These are phyloP conservation scores for Oryza punctata DNA, from an alignment of 176 grass and related monocot species.

Conservation along the genomic window DNA sequence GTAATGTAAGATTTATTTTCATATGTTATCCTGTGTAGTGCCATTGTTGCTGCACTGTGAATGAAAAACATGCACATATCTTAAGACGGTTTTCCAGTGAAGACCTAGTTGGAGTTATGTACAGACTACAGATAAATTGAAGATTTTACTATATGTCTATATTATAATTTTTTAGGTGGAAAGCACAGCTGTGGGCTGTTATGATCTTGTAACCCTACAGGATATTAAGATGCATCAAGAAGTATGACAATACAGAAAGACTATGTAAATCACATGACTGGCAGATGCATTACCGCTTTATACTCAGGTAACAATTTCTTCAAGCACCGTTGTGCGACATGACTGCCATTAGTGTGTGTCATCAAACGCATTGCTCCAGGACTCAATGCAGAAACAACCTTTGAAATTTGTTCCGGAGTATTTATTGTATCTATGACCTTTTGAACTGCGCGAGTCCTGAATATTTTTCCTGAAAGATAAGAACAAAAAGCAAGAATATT, in stretches of 20 bases:
- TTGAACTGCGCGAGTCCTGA: conserved; percentile 78
- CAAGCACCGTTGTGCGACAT: conserved; percentile 68
- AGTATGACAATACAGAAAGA: conserved; percentile 16
- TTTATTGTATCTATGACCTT: conserved; percentile 79
- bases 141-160: background rate
- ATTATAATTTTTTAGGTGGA: background rate
- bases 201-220: background rate
- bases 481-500: conserved; percentile 19
- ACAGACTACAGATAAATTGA: background rate
- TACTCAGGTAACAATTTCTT: conserved; percentile 59
- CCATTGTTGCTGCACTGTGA: background rate
- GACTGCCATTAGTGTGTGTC: conserved; percentile 74
- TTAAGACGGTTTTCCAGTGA: background rate
- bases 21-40: background rate
- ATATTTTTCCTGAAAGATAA: conserved; percentile 27
- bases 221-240: conserved; percentile 7
- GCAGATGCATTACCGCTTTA: conserved; percentile 48
- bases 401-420: conserved; percentile 43
- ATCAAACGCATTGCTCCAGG: conserved; percentile 59
- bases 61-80: background rate
- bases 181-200: background rate
- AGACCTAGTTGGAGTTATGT: background rate
- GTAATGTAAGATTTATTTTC: background rate
- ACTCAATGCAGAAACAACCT: conserved; percentile 60
- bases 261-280: conserved; percentile 26